phyloP scores from a whole-genome alignment of 2,329 filamentous ascomycete species.

The Cercospora berteroae region DNA sequence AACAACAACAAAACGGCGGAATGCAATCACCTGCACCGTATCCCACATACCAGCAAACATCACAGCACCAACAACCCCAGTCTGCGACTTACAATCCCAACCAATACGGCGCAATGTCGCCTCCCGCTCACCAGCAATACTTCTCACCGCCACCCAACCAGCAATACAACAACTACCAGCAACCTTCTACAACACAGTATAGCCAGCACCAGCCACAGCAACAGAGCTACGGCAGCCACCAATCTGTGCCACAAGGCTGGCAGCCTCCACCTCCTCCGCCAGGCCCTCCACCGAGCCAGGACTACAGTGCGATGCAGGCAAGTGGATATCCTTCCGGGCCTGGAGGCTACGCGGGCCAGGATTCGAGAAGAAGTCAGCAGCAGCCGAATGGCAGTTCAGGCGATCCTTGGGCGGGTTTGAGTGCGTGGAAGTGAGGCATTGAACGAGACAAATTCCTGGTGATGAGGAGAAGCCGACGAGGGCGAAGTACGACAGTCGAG shows the following conservation, averaged over 20 bases:
- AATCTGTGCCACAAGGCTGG: slow-evolving; percentile 60
- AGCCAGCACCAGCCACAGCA: slow-evolving; percentile 61
- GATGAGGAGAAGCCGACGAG: background rate
- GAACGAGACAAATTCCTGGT: background rate
- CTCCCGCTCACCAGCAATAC: slow-evolving; percentile 59
- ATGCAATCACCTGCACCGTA: slow-evolving; percentile 32
- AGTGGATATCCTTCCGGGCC: slow-evolving; percentile 48
- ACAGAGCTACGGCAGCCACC: slow-evolving; percentile 22
- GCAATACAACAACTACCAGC: slow-evolving; percentile 43
- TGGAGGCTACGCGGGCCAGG: slow-evolving; percentile 54
- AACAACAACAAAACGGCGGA: slow-evolving; percentile 25
- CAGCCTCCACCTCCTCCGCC: slow-evolving; percentile 67
- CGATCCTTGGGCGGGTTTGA: slow-evolving; percentile 71
- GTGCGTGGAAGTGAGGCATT: slow-evolving; percentile 60
- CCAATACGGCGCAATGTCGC: slow-evolving; percentile 47
- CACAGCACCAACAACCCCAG: slow-evolving; percentile 22
- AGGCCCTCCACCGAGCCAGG: slow-evolving; percentile 58
- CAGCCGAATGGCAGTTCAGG: slow-evolving; percentile 40
- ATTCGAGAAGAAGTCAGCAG: slow-evolving; percentile 44
- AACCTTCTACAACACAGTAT: slow-evolving; percentile 53
- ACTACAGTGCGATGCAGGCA: slow-evolving; percentile 48
- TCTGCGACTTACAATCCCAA: slow-evolving; percentile 46
- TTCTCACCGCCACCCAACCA: slow-evolving; percentile 48
- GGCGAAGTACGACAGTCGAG: background rate
- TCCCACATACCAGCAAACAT: slow-evolving; percentile 27